phyloP scores from a whole-genome alignment of 768 basidiomycete genomes.

The Tylopilus sp. region DNA sequence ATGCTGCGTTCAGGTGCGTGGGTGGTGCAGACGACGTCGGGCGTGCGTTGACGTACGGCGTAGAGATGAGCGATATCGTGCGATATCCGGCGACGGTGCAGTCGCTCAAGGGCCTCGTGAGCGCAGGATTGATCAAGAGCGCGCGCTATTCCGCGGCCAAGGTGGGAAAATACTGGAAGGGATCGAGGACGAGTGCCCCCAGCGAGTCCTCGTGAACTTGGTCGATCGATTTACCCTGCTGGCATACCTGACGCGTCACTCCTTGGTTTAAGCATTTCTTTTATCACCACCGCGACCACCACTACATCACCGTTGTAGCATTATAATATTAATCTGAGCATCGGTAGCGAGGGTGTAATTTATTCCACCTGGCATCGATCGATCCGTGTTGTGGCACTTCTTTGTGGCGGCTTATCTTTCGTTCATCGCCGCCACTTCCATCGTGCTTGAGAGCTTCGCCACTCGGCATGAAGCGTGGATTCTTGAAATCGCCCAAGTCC shows the following conservation, averaged over 20 bases:
- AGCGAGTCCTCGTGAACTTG: slow-evolving; percentile 5
- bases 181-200: slow-evolving; percentile 8
- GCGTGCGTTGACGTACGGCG: background rate
- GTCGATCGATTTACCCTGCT: background rate
- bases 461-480: slow-evolving; percentile 21
- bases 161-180: slow-evolving; percentile 79
- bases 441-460: background rate
- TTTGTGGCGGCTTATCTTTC: no score
- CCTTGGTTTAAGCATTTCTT: slow-evolving; percentile 2
- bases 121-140: slow-evolving; percentile 79
- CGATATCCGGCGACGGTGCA: slow-evolving; percentile 82
- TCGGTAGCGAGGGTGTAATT: background rate
- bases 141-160: slow-evolving; percentile 72
- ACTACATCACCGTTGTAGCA: slow-evolving; percentile 18
- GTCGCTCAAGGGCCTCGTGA: slow-evolving; percentile 80
- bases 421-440: background rate
- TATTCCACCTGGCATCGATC: no score
- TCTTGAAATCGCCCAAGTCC: slow-evolving; percentile 12
- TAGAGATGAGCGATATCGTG: slow-evolving; percentile 78
- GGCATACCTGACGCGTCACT: slow-evolving; percentile 6
- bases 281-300: background rate
- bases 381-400: no score
- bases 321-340: slow-evolving; percentile 2
- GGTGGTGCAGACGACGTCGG: background rate
- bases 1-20: slow-evolving; percentile 54